phyloP scores from a whole-genome alignment of 2,329 filamentous ascomycete genomes.

The Raffaelea albimanens region DNA sequence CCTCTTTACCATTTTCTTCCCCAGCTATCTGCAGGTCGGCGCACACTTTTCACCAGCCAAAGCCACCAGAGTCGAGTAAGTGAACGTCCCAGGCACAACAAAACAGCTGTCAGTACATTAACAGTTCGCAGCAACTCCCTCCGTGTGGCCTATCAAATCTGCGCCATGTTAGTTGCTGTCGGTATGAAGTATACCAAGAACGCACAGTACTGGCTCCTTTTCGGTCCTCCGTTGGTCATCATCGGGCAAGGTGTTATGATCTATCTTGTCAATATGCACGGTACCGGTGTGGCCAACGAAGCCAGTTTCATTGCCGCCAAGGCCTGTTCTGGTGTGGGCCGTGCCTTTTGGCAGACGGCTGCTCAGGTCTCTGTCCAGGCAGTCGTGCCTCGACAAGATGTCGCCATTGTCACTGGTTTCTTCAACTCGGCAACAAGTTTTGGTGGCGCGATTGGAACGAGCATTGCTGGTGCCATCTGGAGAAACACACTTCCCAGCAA shows the following conservation, averaged over 20 bases:
- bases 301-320: neutral
- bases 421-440: neutral
- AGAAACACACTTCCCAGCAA: neutral
- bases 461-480: neutral
- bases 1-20: neutral
- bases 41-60: neutral
- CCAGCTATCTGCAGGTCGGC: neutral
- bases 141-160: neutral
- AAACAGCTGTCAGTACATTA: too few relatives aligned
- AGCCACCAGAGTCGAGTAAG: neutral
- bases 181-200: neutral
- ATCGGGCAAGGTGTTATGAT: neutral
- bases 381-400: neutral
- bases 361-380: neutral
- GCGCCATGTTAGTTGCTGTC: neutral
- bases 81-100: too few relatives aligned
- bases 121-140: neutral
- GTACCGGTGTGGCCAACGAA: neutral
- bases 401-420: neutral
- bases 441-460: neutral
- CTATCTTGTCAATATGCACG: neutral
- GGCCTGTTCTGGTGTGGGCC: neutral
- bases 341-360: neutral
- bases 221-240: neutral
- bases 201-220: neutral